A percentile compares a stretch with the other conserved stretches of the same genome.
These are phyloP conservation scores for Russula sp. DNA, from an alignment of 768 basidiomycete species.

Conservation along the genomic window DNA sequence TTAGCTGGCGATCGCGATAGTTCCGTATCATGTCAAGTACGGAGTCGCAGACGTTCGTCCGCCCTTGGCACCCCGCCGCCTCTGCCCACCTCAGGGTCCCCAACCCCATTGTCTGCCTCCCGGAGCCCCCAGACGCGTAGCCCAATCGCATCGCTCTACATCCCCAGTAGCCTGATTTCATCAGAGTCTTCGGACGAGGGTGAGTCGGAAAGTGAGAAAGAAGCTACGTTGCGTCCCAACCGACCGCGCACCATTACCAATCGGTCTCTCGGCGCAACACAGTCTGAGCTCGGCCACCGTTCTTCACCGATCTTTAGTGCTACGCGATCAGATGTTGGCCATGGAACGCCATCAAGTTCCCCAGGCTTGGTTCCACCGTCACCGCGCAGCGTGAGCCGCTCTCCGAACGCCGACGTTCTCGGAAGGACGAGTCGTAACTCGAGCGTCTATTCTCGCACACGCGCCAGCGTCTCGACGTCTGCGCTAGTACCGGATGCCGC, in stretches of 20 bases:
- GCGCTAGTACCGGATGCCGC: conserved; percentile 48
- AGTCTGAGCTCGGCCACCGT: conserved; percentile 30
- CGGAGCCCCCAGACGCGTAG: conserved; percentile 13
- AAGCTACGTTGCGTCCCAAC: conserved; percentile 31
- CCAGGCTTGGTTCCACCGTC: neutral
- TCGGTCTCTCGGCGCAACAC: conserved; percentile 4
- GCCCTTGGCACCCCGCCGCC: conserved; percentile 4
- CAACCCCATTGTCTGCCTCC: neutral
- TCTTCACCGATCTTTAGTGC: conserved; percentile 4
- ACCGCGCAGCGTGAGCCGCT: neutral
- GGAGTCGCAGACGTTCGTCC: conserved; percentile 18
- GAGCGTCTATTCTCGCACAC: conserved; percentile 32
- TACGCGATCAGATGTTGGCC: conserved; percentile 16
- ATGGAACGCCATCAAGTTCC: conserved; percentile 7
- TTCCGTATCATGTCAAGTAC: neutral
- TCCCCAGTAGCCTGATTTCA: conserved; percentile 32
- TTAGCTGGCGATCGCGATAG: conserved; percentile 7
- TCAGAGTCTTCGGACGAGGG: conserved; percentile 34
- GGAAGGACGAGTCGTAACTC: conserved; percentile 5
- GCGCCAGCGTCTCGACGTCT: conserved; percentile 54
- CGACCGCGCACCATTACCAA: conserved; percentile 33
- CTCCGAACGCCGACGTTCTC: conserved; percentile 1
- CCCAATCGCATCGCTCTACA: conserved; percentile 22
- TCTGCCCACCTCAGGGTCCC: neutral
- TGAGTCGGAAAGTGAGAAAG: conserved; percentile 32